Evolutionary conservation across 306 rosid species (phyloP).

Genomic region (Comarum palustre): DNA sequence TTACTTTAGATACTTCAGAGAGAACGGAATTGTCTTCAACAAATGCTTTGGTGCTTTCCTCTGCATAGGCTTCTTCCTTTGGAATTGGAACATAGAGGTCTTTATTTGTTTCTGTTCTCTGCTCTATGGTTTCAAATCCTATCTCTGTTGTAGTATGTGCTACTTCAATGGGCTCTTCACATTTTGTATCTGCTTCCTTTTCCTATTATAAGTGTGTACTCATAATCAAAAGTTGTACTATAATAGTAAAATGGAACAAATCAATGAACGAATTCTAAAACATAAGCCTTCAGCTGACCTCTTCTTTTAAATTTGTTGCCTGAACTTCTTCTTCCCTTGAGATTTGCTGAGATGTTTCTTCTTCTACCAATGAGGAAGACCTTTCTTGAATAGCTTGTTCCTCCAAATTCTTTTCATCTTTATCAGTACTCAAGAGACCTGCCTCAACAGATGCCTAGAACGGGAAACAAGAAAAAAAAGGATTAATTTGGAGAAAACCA

Average conservation of each 20-base stretch:
- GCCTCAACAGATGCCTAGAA: conserved; percentile 22
- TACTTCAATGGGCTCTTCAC: conserved; percentile 21
- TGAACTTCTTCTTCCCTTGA: conserved; percentile 19
- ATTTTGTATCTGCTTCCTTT: conserved; percentile 16
- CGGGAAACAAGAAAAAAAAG: too few relatives aligned
- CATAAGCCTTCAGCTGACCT: conserved; percentile 15
- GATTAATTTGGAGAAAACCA: background rate
- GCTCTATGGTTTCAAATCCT: conserved; percentile 19
- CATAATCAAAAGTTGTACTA: background rate
- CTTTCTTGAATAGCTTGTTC: conserved; percentile 13
- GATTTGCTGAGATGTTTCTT: conserved; percentile 16
- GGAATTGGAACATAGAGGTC: conserved; percentile 13
- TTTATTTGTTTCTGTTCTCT: conserved; percentile 8
- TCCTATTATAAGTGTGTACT: conserved; percentile 18
- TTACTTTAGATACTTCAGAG: conserved; percentile 10
- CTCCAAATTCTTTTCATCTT: conserved; percentile 15
- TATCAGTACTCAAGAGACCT: conserved; percentile 12
- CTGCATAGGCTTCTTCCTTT: conserved; percentile 7
- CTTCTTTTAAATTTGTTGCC: conserved; percentile 8
- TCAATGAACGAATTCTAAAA: background rate
- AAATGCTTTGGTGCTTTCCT: conserved; percentile 14
- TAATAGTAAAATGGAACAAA: background rate
- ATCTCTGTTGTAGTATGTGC: conserved; percentile 9
- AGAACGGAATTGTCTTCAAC: conserved; percentile 4
- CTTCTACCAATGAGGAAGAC: conserved; percentile 9